These are phyloP conservation scores for Handroanthus guayacan DNA, from an alignment of 257 asterid genomes.

Conservation along the genomic window DNA sequence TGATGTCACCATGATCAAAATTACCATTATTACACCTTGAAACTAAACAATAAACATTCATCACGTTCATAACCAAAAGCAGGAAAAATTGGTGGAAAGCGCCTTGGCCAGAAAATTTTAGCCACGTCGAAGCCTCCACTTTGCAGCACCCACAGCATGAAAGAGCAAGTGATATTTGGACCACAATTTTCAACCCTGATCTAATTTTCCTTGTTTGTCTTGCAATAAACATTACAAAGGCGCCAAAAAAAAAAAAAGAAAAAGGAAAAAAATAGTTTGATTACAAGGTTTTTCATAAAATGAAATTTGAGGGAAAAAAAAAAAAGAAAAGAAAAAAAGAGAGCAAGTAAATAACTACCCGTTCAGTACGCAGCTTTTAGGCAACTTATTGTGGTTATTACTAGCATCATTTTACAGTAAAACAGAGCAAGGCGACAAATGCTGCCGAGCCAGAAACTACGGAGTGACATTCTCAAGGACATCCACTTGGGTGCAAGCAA, in stretches of 20 bases:
- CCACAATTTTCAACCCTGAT: not conserved
- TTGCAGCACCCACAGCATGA: not conserved
- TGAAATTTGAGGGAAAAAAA: too few relatives aligned
- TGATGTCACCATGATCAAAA: constrained; percentile 30
- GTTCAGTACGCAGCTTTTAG: too few relatives aligned
- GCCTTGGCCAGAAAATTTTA: constrained; percentile 14
- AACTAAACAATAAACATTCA: not conserved
- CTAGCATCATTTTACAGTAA: not conserved
- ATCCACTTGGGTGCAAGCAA: not conserved
- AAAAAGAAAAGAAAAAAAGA: too few relatives aligned
- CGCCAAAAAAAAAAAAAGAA: not conserved
- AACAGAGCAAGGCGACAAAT: not conserved
- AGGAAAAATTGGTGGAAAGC: constrained; percentile 11
- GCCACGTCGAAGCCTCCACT: not conserved
- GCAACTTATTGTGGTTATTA: too few relatives aligned
- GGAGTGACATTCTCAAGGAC: not conserved
- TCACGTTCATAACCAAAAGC: not conserved
- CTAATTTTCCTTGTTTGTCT: not conserved
- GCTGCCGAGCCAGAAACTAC: not conserved
- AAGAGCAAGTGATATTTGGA: not conserved
- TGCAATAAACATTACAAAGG: constrained; percentile 17
- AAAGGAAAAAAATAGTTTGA: too few relatives aligned
- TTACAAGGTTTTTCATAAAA: too few relatives aligned
- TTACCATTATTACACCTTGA: not conserved
- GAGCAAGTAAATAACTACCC: too few relatives aligned